Conservation (phyloP, 2,329 filamentous ascomycete species). For the Xylariales sp. region DNA sequence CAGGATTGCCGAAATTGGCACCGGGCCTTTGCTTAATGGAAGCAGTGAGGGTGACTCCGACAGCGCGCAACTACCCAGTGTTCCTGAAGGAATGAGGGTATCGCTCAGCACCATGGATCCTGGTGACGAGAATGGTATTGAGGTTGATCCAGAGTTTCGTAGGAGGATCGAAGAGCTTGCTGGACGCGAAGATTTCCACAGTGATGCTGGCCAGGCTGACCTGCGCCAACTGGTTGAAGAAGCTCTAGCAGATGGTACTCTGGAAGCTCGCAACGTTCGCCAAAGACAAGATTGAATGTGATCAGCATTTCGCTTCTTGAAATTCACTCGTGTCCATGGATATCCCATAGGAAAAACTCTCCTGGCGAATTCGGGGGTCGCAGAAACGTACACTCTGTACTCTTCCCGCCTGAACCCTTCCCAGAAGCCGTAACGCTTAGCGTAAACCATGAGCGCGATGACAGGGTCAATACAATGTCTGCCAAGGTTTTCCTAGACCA, state of each 20-base stretch:
- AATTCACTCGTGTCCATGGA: slow-evolving; percentile 39
- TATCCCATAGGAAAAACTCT: slow-evolving; percentile 60
- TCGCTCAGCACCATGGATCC: slow-evolving; percentile 72
- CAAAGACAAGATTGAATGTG: slow-evolving; percentile 50
- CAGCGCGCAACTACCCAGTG: slow-evolving; percentile 41
- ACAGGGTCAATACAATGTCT: slow-evolving; percentile 36
- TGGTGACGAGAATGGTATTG: slow-evolving; percentile 52
- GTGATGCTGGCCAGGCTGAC: slow-evolving; percentile 73
- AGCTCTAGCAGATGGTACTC: slow-evolving; percentile 64
- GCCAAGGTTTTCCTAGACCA: slow-evolving; percentile 49
- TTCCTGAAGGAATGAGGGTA: slow-evolving; percentile 74
- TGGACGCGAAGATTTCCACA: slow-evolving; percentile 76
- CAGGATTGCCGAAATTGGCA: slow-evolving; percentile 26
- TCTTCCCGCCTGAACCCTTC: slow-evolving; percentile 36
- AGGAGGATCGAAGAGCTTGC: slow-evolving; percentile 87
- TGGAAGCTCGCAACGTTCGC: slow-evolving; percentile 62
- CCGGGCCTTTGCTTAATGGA: slow-evolving; percentile 20
- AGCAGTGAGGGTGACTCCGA: slow-evolving; percentile 14
- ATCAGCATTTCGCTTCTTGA: slow-evolving; percentile 2
- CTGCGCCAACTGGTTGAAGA: slow-evolving; percentile 77
- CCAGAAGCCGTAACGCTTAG: slow-evolving; percentile 49
- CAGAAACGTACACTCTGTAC: slow-evolving; percentile 49
- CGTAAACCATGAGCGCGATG: slow-evolving; percentile 49
- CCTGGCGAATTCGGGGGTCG: slow-evolving; percentile 42
- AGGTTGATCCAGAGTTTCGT: slow-evolving; percentile 77